Evolutionary conservation across 257 asterid species (phyloP), one percentile per base, ranked within the genome.

Genomic region (Solanum paucissectum): DNA sequence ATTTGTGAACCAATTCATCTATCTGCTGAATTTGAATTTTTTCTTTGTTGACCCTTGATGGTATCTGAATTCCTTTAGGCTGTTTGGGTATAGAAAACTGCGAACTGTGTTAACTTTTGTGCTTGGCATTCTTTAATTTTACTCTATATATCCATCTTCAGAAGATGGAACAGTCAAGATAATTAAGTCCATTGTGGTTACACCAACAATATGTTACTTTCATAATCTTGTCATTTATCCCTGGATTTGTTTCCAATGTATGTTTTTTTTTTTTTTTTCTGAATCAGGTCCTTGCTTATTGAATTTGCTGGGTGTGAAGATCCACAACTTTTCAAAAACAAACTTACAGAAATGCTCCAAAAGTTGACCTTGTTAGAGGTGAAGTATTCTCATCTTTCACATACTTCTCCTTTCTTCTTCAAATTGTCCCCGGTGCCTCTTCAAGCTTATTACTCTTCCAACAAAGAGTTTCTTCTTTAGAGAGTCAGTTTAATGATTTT

Each of bases 281-380:
- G 29, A 88, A 46, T 89, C 91, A 96, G 98, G 98, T 86, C 83
- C 88, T 95, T 96, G 87, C 87, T 84, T 86, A 90, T 96, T 89
- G 99, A 96, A 91, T 73, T 95, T 85, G 90, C 91, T 37, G 92
- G 92, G 87, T 90, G 89, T 84, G 90, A 71, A 84, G 90, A 90
- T 34, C 90, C 93, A 21, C 92, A 91, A 52, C 34, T 62, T 69
- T 89, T 92, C 40, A 87, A 88, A 92, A 86, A 58, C 85, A 87
- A 90, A 83, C 93, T 94, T 42, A 32, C 64, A 2, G 84, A 88
- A 87, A 91, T 93, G 93, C 91, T 93, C 89, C 87, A 89, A 71
- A 82, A 89, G 52, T 38, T 91, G 73, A 66, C 46, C 66, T 92
- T 29, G 87, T 92, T 96, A 92, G 97, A 95, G 98, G 98, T 96